Percentiles rank a stretch among this genome's conserved stretches.
Evolutionary conservation across 1,139 yeast species (phyloP).

Genomic region (Fermentozyma sake): DNA sequence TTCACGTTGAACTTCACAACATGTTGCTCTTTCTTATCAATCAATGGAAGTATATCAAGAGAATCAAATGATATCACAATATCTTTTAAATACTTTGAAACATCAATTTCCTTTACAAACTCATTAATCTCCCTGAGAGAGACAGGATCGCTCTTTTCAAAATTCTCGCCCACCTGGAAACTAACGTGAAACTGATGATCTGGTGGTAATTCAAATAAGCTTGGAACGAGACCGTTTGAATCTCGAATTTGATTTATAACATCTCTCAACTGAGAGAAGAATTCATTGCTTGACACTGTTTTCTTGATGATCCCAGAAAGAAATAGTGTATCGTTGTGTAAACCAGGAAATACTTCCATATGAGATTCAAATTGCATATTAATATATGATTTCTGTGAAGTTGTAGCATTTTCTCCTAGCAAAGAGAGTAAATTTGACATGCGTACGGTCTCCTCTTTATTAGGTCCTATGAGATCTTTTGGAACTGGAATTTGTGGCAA

Average conservation of each 20-base stretch:
- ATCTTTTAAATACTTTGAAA: conserved; percentile 3
- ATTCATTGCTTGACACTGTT: conserved; percentile 1
- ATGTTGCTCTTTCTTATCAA: too few species aligned
- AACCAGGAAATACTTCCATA: conserved; percentile 5
- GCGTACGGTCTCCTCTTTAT: conserved; percentile 5
- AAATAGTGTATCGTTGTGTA: conserved; percentile 6
- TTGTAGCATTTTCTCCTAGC: conserved; percentile 5
- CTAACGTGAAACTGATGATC: conserved; percentile 8
- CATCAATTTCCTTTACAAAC: conserved; percentile 4
- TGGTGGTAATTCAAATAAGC: conserved; percentile 1
- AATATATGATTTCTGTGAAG: conserved; percentile 5
- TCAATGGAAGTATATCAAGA: too few species aligned
- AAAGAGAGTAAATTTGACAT: conserved; percentile 4
- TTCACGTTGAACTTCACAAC: too few species aligned
- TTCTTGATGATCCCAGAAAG: conserved; percentile 9
- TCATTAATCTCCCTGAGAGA: conserved; percentile 3
- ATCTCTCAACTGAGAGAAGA: conserved; percentile 6
- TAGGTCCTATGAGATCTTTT: conserved; percentile 4
- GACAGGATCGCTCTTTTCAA: conserved; percentile 2
- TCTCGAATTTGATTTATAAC: conserved; percentile 3
- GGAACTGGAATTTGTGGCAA: conserved; percentile 5
- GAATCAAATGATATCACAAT: too few species aligned
- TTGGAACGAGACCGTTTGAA: too few species aligned
- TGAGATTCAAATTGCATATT: conserved; percentile 7
- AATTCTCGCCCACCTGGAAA: conserved; percentile 8